Percentiles rank a stretch among this genome's conserved stretches.
These are phyloP conservation scores for Condylostoma magnum DNA, from an alignment of 169 alveolate species.

Conservation along the genomic window DNA sequence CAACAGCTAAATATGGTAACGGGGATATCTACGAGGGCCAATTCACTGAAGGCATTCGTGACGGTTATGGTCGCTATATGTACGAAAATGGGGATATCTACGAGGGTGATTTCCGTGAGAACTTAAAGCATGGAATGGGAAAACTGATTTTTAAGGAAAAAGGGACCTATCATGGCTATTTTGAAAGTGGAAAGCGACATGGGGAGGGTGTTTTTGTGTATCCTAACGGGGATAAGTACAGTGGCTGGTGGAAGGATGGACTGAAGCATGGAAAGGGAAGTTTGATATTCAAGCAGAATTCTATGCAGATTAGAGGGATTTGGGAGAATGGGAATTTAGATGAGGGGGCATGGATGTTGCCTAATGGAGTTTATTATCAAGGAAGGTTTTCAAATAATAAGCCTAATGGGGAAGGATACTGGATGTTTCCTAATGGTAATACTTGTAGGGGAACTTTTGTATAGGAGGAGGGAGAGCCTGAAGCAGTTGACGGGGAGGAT, in stretches of 20 bases:
- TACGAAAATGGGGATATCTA: slow-evolving; percentile 53
- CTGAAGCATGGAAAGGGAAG: slow-evolving; percentile 76
- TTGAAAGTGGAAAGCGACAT: slow-evolving; percentile 74
- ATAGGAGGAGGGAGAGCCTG: slow-evolving; percentile 43
- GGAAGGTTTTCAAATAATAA: slow-evolving; percentile 67
- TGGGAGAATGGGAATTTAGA: slow-evolving; percentile 54
- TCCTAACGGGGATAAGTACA: slow-evolving; percentile 64
- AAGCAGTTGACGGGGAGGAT: slow-evolving; percentile 45
- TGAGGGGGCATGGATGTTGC: slow-evolving; percentile 67
- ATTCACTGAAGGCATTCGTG: slow-evolving; percentile 60
- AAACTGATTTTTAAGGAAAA: slow-evolving; percentile 50
- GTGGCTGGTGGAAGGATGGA: slow-evolving; percentile 82
- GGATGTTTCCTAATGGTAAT: slow-evolving; percentile 32
- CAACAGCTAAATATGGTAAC: slow-evolving; percentile 65
- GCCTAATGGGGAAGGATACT: slow-evolving; percentile 65
- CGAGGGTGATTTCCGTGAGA: slow-evolving; percentile 62
- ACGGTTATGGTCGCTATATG: slow-evolving; percentile 57
- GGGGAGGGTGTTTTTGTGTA: slow-evolving; percentile 80
- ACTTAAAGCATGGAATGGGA: slow-evolving; percentile 74
- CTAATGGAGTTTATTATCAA: slow-evolving; percentile 68
- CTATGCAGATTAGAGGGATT: slow-evolving; percentile 56
- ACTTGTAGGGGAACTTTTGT: slow-evolving; percentile 58
- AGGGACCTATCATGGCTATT: slow-evolving; percentile 69
- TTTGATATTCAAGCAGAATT: slow-evolving; percentile 51
- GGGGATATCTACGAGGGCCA: slow-evolving; percentile 75